These are phyloP conservation scores for Neoboletus brunneissimus DNA, from an alignment of 768 basidiomycete species.

Conservation along the genomic window DNA sequence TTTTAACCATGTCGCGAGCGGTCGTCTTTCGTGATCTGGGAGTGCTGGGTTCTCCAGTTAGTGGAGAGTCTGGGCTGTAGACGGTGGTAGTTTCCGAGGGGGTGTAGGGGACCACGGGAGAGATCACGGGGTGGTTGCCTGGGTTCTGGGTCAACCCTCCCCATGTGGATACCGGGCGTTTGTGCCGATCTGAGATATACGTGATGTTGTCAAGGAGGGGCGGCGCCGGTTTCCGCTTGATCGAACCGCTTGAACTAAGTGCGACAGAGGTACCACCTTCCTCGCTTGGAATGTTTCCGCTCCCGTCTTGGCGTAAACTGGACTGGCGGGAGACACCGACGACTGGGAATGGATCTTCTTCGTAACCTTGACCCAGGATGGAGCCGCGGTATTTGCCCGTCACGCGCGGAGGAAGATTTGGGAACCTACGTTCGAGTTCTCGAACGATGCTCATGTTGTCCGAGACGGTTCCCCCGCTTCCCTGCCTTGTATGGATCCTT, in stretches of 20 bases:
- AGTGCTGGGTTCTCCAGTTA: conserved; percentile 1
- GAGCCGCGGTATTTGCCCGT: conserved; percentile 28
- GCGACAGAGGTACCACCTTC: conserved; percentile 6
- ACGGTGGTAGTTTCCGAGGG: conserved; percentile 5
- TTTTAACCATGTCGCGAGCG: conserved; percentile 16
- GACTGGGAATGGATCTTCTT: conserved; percentile 22
- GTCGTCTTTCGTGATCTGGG: conserved; percentile 13
- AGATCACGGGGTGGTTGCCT: background rate
- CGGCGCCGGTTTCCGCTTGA: conserved; percentile 32
- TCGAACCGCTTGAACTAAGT: conserved; percentile 21
- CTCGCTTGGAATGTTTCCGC: conserved; percentile 7
- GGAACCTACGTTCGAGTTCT: conserved; percentile 54
- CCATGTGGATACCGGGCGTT: conserved; percentile 20
- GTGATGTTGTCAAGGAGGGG: conserved; percentile 23
- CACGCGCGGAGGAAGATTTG: conserved; percentile 42
- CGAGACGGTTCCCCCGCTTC: conserved; percentile 32
- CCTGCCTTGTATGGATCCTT: conserved; percentile 8
- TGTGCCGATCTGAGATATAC: conserved; percentile 3
- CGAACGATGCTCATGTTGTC: conserved; percentile 47
- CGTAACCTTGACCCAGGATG: conserved; percentile 22
- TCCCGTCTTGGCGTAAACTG: conserved; percentile 13
- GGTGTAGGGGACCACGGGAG: conserved; percentile 7
- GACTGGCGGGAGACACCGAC: conserved; percentile 26
- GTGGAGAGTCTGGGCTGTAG: background rate
- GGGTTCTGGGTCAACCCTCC: conserved; percentile 19